These are phyloP conservation scores for Debaryomycetaceae sp. DNA, from an alignment of 1,139 yeast species.

Conservation along the genomic window DNA sequence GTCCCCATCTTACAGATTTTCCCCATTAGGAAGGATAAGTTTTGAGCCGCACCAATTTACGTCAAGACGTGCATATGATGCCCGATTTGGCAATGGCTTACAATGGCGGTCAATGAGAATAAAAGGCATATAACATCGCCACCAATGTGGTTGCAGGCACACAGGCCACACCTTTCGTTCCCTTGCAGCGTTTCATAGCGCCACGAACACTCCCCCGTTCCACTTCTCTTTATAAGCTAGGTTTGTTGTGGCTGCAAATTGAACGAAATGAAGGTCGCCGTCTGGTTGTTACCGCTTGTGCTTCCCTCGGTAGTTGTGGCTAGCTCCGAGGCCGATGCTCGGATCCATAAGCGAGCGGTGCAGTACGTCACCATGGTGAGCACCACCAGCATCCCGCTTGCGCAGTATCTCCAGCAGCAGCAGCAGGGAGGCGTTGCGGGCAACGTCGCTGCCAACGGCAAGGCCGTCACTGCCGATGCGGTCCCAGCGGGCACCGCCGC, in stretches of 20 bases:
- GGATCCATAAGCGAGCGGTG: conserved; percentile 12
- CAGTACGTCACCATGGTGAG: conserved; percentile 15
- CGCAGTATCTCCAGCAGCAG: conserved; percentile 7
- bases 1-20: conserved; percentile 6
- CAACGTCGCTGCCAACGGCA: conserved; percentile 6
- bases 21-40: conserved; percentile 19
- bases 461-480: conserved; percentile 11
- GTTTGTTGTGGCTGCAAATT: too few species aligned
- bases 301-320: conserved; percentile 8
- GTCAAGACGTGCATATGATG: conserved; percentile 3
- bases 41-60: conserved; percentile 7
- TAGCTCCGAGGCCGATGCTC: conserved; percentile 1
- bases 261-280: conserved; percentile 12
- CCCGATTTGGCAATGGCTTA: conserved; percentile 5
- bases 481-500: conserved; percentile 7
- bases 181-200: too few species aligned
- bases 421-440: conserved; percentile 3
- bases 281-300: conserved; percentile 10
- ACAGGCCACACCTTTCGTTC: too few species aligned
- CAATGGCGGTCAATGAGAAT: too few species aligned
- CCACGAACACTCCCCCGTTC: too few species aligned
- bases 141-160: too few species aligned
- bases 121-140: too few species aligned
- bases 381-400: conserved; percentile 11
- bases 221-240: too few species aligned